Base-by-base conservation (phyloP, 2,329 filamentous ascomycete genomes). In the Pyrenochaeta sp. region DNA sequence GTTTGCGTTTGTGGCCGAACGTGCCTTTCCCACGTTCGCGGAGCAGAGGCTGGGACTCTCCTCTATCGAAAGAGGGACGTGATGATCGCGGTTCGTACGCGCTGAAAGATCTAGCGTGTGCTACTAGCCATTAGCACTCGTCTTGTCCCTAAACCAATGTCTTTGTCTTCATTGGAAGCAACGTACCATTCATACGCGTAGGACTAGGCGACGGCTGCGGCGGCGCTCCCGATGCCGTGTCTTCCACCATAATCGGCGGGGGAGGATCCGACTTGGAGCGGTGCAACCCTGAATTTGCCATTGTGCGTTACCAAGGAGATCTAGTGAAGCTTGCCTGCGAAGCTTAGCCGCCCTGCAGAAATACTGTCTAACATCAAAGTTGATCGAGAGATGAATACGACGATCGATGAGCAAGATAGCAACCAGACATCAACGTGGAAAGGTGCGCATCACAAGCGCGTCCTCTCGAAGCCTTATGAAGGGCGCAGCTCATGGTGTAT, bases 201-300 rank as follows among this genome's bases (percentile, higher is more conserved):
- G 63, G 60, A 17, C 58, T 66, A 20, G 61, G 59, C 18, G 64
- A 69, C 44, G 61, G 67, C 33, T 56, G 49, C 31, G 63, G 63
- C 31, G 57, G 58, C 18, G 59, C 56, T 4, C 60, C 62, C 45
- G 62, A 62, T 40, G 63, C 65, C 30, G 68, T 73, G 45, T 75
- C 73, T 58, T 75, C 69, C 2, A 76, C 59, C 21, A 64, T 71
- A 41, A 75, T 75, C 37, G 71, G 68, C 15, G 74, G 73, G 14
- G 66, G 66, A 31, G 71, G 61, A 49, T 71, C 68, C 11, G 63
- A 61, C 32, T 49, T 57, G 5, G 58, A 58, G 35, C 62, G 60
- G 21, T 56, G 52, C 15, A 36, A 55, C 18, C 27, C 32, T 23
- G 48, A 35, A 20, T 37, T 37, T 35, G 49, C 39, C 57, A 53